Base-by-base conservation (phyloP, 1,284 basidiomycete genomes). In the Malassezia nana region DNA sequence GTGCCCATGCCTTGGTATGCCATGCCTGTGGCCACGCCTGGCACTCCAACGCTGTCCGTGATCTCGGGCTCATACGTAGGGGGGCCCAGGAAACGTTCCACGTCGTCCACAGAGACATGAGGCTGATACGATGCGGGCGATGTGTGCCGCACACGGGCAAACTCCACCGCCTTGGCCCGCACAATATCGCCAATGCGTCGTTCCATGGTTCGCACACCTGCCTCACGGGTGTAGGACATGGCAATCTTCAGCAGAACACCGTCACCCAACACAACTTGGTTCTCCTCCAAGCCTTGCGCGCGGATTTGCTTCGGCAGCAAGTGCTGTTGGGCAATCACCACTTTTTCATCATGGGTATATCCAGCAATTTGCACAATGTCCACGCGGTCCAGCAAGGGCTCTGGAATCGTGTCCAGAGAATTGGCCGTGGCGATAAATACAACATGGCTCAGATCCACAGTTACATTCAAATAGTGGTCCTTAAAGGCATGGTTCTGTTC, bases 151-250 rank as follows among this genome's bases (percentile, higher is more conserved):
- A 15, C 16, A 2, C 8, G 18, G 0, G 88, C 83, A 81, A 84
- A 92, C 65, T 94, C 84, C 29, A 74, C 71, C 8, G 71, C 69
- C 51, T 74, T 74, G 60, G 81, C 84, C 18, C 91, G 78, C 29
- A 87, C 86, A 16, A 95, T 82, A 16, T 84, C 82, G 8, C 87
- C 89, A 42, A 95, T 84, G 10, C 87, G 82, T 5, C 91, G 81
- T 70, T 95, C 90, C 10, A 95, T 80, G 25, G 83, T 84, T 26
- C 90, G 81, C n/a, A 95, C 90, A 26, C 91, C 90, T 0, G 90
- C 89, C 75, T 94, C 87, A 9, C 84, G 80, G 1, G 88, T 90
- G 69, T 89, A 90, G 24, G 81, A 77, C 12, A 83, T 85, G 28
- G 84, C 84, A 47, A 90, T 79, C 49, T 81, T 80, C 57, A 83